These are phyloP conservation scores for Fusarium sp. DNA, from an alignment of 2,329 filamentous ascomycete genomes.

Conservation along the genomic window DNA sequence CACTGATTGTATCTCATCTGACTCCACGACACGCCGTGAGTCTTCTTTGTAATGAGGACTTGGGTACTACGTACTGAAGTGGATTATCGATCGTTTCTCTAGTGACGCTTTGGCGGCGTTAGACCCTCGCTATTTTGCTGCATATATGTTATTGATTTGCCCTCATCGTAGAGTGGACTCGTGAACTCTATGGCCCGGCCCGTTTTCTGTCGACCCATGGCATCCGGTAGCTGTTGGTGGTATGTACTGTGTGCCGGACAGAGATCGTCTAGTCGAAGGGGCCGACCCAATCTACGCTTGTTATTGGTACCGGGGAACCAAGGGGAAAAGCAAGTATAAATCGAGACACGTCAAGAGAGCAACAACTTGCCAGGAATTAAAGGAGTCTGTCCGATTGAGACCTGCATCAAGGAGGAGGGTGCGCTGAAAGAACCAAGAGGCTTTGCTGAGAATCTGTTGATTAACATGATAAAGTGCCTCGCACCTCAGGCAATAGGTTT, in stretches of 20 bases:
- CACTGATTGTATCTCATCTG: neutral
- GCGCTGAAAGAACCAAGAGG: neutral
- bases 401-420: neutral
- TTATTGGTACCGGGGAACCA: neutral
- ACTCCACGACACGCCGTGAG: neutral
- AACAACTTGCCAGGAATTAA: neutral
- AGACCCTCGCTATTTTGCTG: neutral
- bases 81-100: neutral
- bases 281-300: conserved; percentile 14
- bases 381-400: neutral
- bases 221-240: conserved; percentile 18
- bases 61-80: neutral
- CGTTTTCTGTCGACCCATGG: conserved; percentile 34
- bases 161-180: conserved; percentile 14
- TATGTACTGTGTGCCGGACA: neutral
- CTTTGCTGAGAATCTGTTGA: neutral
- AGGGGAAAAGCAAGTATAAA: conserved; percentile 1
- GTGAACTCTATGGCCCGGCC: conserved; percentile 37
- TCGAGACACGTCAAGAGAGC: neutral
- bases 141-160: neutral
- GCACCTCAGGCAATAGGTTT: neutral
- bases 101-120: neutral
- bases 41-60: neutral
- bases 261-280: conserved; percentile 20
- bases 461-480: neutral